These are phyloP conservation scores for Allium fistulosum DNA, from an alignment of 106 monocot genomes.

Conservation along the genomic window DNA sequence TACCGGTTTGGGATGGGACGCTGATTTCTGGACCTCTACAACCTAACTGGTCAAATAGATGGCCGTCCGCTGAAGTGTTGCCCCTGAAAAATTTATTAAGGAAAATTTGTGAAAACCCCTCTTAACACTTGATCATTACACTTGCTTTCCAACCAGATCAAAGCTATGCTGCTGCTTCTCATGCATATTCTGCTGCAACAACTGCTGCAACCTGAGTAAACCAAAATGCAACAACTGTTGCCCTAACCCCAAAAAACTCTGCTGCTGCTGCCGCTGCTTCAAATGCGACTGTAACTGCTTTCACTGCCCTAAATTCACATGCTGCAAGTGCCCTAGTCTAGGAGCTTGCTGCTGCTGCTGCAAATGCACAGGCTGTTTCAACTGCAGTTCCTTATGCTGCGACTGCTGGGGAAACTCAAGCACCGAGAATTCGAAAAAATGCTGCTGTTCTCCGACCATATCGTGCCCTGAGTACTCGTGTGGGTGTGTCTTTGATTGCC, in stretches of 20 bases:
- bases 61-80: too few relatives aligned
- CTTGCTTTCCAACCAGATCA: slow-evolving; percentile 16
- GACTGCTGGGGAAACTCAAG: slow-evolving; percentile 13
- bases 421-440: not conserved
- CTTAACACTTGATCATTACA: not conserved
- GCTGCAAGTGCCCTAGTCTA: not conserved
- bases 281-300: not conserved
- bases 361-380: not conserved
- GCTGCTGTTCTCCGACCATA: slow-evolving; percentile 15
- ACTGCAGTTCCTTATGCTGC: slow-evolving; percentile 6
- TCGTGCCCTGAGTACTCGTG: slow-evolving; percentile 39
- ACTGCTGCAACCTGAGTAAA: slow-evolving; percentile 1
- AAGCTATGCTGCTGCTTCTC: slow-evolving; percentile 18
- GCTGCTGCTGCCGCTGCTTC: slow-evolving; percentile 18
- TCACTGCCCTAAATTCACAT: not conserved
- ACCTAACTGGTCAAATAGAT: too few relatives aligned
- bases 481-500: slow-evolving; percentile 47
- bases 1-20: too few relatives aligned
- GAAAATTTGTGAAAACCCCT: too few relatives aligned
- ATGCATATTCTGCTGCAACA: slow-evolving; percentile 24
- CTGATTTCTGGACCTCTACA: too few relatives aligned
- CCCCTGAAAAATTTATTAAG: too few relatives aligned
- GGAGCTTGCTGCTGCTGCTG: not conserved
- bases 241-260: not conserved
- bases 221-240: slow-evolving; percentile 10